A percentile compares a stretch with the other conserved stretches of the same genome.
These are phyloP conservation scores for Trypanosoma rangeli DNA, from an alignment of 208 protist species.

Conservation along the genomic window DNA sequence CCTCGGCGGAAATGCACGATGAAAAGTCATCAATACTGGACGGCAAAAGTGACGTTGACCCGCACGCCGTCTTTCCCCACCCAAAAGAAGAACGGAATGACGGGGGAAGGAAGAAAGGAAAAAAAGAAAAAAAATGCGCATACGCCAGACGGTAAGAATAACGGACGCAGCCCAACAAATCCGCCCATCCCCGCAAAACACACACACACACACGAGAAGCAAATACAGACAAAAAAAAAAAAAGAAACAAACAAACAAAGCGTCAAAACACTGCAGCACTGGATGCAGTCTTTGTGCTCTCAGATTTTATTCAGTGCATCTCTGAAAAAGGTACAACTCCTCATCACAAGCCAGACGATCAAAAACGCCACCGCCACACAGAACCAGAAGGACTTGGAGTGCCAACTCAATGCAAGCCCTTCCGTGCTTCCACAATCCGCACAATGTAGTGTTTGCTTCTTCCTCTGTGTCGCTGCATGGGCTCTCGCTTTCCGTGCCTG, in stretches of 20 bases:
- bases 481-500: conserved; percentile 49
- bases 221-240: background rate
- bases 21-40: background rate
- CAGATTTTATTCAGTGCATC: background rate
- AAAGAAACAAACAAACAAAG: background rate
- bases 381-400: conserved; percentile 1
- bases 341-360: background rate
- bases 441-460: background rate
- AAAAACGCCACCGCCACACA: conserved; percentile 6
- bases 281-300: background rate
- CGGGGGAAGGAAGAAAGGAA: background rate
- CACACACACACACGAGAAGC: background rate
- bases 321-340: background rate
- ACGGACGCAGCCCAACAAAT: conserved; percentile 67
- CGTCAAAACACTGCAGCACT: background rate
- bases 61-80: background rate
- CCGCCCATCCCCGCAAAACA: conserved; percentile 50
- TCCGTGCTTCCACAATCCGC: background rate
- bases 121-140: background rate
- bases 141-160: background rate
- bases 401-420: background rate
- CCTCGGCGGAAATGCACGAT: background rate
- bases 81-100: background rate
- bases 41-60: background rate
- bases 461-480: conserved; percentile 15